These are phyloP conservation scores for Penicillium sp. DNA, from an alignment of 2,329 filamentous ascomycete species.

Conservation along the genomic window DNA sequence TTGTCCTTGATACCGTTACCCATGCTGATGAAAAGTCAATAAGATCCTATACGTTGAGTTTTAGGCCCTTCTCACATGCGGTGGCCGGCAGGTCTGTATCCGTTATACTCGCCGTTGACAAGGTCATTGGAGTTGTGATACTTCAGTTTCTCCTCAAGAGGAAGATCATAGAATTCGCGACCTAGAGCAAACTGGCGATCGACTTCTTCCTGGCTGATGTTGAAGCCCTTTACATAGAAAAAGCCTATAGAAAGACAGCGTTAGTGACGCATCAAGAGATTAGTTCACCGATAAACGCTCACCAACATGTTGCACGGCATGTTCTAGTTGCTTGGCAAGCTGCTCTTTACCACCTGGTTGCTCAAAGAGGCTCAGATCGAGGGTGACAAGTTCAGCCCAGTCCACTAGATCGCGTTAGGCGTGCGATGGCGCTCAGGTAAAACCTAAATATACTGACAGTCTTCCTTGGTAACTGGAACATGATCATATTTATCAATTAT, in stretches of 20 bases:
- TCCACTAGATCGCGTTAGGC: slow-evolving; percentile 22
- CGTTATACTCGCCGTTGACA: slow-evolving; percentile 58
- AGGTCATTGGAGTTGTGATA: slow-evolving; percentile 50
- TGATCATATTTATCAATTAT: slow-evolving; percentile 45
- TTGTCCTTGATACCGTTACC: slow-evolving; percentile 54
- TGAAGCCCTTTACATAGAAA: slow-evolving; percentile 65
- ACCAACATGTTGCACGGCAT: slow-evolving; percentile 52
- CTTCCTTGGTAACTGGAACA: slow-evolving; percentile 49
- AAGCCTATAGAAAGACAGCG: slow-evolving; percentile 43
- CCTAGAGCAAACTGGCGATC: slow-evolving; percentile 63
- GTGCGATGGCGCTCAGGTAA: not conserved
- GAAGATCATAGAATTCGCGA: slow-evolving; percentile 58
- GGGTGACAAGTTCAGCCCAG: slow-evolving; percentile 60
- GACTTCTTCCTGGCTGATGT: slow-evolving; percentile 60
- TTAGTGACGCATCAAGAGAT: not conserved
- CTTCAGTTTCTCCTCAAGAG: slow-evolving; percentile 60
- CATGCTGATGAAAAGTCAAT: slow-evolving; percentile 17
- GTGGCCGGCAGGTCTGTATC: slow-evolving; percentile 53
- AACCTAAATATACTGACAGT: slow-evolving; percentile 21
- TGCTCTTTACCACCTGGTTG: slow-evolving; percentile 56
- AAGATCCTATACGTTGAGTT: slow-evolving; percentile 8
- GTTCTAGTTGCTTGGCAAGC: slow-evolving; percentile 56
- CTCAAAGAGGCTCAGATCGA: slow-evolving; percentile 58
- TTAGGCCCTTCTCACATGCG: slow-evolving; percentile 24
- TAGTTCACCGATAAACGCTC: slow-evolving; percentile 1